Evolutionary conservation across 345 rosid genomes (phyloP).

Genomic region (Limnanthes douglasii): DNA sequence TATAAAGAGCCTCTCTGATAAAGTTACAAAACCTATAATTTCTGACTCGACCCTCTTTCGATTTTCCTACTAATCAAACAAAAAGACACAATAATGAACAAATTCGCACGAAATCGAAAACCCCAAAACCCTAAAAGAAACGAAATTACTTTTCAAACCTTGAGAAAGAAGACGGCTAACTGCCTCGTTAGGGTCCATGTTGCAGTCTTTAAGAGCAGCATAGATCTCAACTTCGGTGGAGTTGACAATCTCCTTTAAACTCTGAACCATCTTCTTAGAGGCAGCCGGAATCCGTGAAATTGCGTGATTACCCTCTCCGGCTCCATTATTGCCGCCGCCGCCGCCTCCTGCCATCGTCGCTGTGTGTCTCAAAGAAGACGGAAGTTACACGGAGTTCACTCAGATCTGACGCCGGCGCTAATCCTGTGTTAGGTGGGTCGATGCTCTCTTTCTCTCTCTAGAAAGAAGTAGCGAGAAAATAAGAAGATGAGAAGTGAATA

Average conservation of each 20-base stretch:
- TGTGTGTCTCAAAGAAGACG: no score
- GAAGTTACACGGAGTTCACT: no score
- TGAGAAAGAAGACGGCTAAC: conserved; percentile 78
- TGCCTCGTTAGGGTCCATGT: conserved; percentile 90
- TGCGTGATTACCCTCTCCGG: conserved; percentile 40
- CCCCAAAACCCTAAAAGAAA: not conserved
- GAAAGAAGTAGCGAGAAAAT: no score
- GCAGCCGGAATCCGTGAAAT: conserved; percentile 50
- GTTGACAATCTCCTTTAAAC: conserved; percentile 83
- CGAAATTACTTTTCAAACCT: conserved; percentile 33
- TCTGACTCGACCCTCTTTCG: not conserved
- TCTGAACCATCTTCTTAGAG: conserved; percentile 60
- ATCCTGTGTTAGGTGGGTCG: no score
- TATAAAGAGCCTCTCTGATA: not conserved
- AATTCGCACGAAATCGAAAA: not conserved
- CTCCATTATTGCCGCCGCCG: conserved; percentile 23
- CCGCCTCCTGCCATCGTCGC: conserved; percentile 39
- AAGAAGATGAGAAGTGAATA: no score
- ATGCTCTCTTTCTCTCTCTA: not conserved
- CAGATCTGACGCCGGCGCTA: no score
- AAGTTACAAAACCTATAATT: not conserved
- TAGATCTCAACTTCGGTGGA: conserved; percentile 86
- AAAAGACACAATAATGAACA: no score
- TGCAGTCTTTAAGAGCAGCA: conserved; percentile 72
- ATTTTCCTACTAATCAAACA: not conserved